Evolutionary conservation across 176 grass and related monocot species (phyloP).

Genomic region (Paspalum notatum): DNA sequence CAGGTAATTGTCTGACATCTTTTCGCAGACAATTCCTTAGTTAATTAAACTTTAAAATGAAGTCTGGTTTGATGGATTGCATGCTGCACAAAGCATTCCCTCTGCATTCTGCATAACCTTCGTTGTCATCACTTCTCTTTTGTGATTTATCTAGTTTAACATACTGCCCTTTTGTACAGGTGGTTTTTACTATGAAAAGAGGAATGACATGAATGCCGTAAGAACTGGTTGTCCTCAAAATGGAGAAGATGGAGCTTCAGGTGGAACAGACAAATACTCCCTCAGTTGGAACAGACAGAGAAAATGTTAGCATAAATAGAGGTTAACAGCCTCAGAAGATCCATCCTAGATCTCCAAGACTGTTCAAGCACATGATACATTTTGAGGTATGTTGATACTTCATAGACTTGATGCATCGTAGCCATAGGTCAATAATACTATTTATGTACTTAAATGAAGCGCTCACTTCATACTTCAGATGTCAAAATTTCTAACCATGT

Average conservation of each 20-base stretch:
- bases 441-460: conserved; percentile 22
- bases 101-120: conserved; percentile 16
- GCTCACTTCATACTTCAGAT: conserved; percentile 15
- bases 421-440: not conserved
- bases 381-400: conserved; percentile 40
- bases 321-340: conserved; percentile 24
- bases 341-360: conserved; percentile 26
- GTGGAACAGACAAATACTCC: conserved; percentile 15
- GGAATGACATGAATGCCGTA: conserved; percentile 26
- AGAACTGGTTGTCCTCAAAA: conserved; percentile 21
- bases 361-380: conserved; percentile 40
- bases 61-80: conserved; percentile 7
- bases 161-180: conserved; percentile 26
- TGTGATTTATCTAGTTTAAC: conserved; percentile 39
- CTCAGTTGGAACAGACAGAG: too few species aligned
- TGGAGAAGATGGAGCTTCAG: conserved; percentile 27
- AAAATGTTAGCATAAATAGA: conserved; percentile 28
- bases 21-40: not conserved
- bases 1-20: not conserved
- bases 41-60: conserved; percentile 30
- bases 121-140: conserved; percentile 2
- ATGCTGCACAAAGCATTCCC: conserved; percentile 23
- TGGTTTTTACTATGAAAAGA: conserved; percentile 27
- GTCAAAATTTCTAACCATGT: conserved; percentile 50
- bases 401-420: conserved; percentile 16